A percentile compares a stretch with the other conserved stretches of the same genome.
phyloP scores from a whole-genome alignment of 2,329 filamentous ascomycete species.

The Pestalotiopsis sp. region DNA sequence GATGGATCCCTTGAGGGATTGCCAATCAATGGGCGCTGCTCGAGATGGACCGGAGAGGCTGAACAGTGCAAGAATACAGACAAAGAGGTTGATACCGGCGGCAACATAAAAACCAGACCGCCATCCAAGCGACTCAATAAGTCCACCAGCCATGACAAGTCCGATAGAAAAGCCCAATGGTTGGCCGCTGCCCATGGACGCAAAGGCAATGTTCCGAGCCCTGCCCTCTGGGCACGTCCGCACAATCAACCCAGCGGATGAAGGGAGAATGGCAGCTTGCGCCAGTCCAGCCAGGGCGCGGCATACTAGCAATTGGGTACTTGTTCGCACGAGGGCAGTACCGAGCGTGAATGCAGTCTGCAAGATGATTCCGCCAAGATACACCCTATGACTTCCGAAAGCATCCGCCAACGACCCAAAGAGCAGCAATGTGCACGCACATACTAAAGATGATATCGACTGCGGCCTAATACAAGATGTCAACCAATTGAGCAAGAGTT shows the following conservation, averaged over 20 bases:
- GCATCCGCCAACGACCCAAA: background rate
- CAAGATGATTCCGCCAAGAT: background rate
- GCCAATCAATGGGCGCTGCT: background rate
- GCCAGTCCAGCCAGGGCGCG: background rate
- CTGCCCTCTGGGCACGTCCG: background rate
- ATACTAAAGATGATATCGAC: background rate
- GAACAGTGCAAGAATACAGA: background rate
- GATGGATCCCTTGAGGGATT: background rate
- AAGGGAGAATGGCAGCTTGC: background rate
- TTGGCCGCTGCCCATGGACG: background rate
- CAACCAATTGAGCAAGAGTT: background rate
- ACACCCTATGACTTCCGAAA: background rate
- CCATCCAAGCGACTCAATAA: background rate
- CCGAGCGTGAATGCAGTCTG: background rate
- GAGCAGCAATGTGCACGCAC: background rate
- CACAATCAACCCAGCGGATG: background rate
- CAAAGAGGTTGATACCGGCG: background rate
- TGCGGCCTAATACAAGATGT: background rate
- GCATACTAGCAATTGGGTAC: background rate
- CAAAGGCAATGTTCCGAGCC: background rate
- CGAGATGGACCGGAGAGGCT: background rate
- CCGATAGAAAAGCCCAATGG: background rate
- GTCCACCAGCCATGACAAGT: background rate
- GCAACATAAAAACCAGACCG: background rate
- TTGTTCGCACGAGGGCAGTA: background rate